Evolutionary conservation across 495 filamentous ascomycete genomes (phyloP), one percentile per base, ranked within the genome.

Genomic region (Talaromyces thailandensis): DNA sequence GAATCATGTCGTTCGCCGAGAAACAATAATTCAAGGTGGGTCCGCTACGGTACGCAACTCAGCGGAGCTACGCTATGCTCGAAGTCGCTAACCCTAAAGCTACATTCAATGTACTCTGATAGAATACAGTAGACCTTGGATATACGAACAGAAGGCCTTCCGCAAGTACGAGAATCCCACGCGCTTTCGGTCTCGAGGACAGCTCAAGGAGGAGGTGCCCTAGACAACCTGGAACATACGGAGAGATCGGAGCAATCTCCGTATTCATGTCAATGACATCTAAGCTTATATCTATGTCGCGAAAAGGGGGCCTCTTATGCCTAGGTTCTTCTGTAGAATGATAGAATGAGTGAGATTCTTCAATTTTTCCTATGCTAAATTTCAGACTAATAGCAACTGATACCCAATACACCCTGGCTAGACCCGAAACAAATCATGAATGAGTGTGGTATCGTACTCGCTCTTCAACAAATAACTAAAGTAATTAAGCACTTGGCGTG

Each of bases 341-440:
- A 18, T 48, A 48, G n/a, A 18, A 48, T 21, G 1, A 48, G 3
- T 48, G 43, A 23, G 43, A 48, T 45, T 45, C 40, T 48, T 48
- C 43, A 48, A 48, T 48, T 48, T 23, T 48, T 48, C 43, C 8
- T 18, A 48, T 48, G 18, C 43, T 48, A 48, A 11, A 53, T 26
- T 28, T 11, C 24, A 25, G 11, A 23, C 23, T 37, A 48, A 25
- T 9, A 28, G 50, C 23, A 53, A 53, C 16, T 28, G 25, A 11
- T n/a, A 48, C n/a, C 43, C 16, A 21, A 48, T 48, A 48, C 43
- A 18, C 43, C 43, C 37, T 21, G 18, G 16, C 43, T 48, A 18
- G n/a, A 48, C 43, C 6, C 6, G 43, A 48, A 58, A 40, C 63
- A 64, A 18, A 57, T 57, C 28, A 57, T 57, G 61, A 64, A 59